Base-by-base conservation (phyloP, 2,329 filamentous ascomycete species). In the Aspergillus glaucus region DNA sequence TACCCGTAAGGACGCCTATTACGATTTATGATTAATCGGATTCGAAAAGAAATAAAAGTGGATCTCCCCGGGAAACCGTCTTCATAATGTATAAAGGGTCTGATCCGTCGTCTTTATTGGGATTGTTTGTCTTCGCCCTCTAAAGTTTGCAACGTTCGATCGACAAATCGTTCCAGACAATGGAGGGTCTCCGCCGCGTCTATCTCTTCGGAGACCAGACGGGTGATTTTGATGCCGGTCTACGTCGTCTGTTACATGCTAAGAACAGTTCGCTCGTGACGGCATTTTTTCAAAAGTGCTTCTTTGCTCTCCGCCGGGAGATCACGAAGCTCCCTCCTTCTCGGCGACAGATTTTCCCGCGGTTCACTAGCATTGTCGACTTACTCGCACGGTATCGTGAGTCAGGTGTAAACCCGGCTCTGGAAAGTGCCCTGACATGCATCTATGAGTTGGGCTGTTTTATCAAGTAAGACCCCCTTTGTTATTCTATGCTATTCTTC, bases 171-270 rank as follows among this genome's bases (percentile, higher is more conserved):
- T 22, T 36, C 10, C n/a, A n/a, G 21, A 62, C 19, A 40, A 68
- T 68, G 66, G 60, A 59, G 52, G 57, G 51, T 45, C 53, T 55
- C 50, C 62, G 56, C 53, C 60, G 57, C 44, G 63, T 72, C 55
- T 73, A 72, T 63, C 65, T 75, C 62, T 74, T 75, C 57, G 72
- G 72, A 61, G 72, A 75, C 54, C 71, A 74, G 58, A 75, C 71
- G 49, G 63, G 63, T 50, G 68, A 72, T 54, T 71, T 70, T 50
- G 64, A 71, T 51, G 59, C 65, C 43, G 67, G 69, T 45, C 67
- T 75, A 50, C 67, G 64, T 45, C 66, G 66, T 48, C 61, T 74
- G 41, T 55, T 73, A 45, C 62, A 70, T 50, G 58, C 64, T 42
- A 73, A 73, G 55, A 66, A 71, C 55, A 66, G 73, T 56, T 67